Base-by-base conservation (phyloP, 2,329 filamentous ascomycete genomes). In the Helotiales sp. region DNA sequence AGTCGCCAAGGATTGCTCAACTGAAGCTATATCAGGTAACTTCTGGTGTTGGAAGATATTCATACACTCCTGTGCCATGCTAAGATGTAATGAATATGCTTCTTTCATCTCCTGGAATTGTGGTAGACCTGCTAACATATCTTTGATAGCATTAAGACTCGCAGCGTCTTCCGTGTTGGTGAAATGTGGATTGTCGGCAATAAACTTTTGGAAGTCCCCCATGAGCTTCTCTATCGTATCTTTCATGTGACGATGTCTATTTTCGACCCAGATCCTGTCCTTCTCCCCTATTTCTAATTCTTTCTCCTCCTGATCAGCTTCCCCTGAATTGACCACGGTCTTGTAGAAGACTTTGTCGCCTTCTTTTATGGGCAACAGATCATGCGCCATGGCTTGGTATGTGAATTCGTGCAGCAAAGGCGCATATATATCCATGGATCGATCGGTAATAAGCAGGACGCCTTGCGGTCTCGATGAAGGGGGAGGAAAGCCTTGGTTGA, bases 21-120 rank as follows among this genome's bases (percentile, higher is more conserved):
- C 83, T 0, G 89, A 88, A 12, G 92, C 92, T 57, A 98, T 80
- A 69, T 99, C 95, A 6, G 89, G 82, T 6, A 99, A 80, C 70
- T 96, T 96, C 71, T 88, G 84, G 52, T 85, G 79, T 71, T 96
- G 87, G 68, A 99, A 99, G 34, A 90, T 84, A 66, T 91, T 91
- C 93, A 98, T 98, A 72, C 92, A 96, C 71, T 96, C 92, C 71
- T 97, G 90, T 1, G 95, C 95, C 93, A 99, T 98, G 65, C 87
- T 93, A 40, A 99, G 79, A 74, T 99, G 95, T 54, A 99, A 78
- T 0, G 93, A 95, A 73, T 98, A 99, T 1, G 91, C 88, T 70
- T 96, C 91, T 73, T 98, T 97, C 80, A 95, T 91, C 73, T 96
- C 89, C 69, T 96, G 91, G 69, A 97, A 99, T 70, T 98, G 91